These are phyloP conservation scores for Coemansia sp. DNA, from an alignment of 192 early-diverging fungal species.

Conservation along the genomic window DNA sequence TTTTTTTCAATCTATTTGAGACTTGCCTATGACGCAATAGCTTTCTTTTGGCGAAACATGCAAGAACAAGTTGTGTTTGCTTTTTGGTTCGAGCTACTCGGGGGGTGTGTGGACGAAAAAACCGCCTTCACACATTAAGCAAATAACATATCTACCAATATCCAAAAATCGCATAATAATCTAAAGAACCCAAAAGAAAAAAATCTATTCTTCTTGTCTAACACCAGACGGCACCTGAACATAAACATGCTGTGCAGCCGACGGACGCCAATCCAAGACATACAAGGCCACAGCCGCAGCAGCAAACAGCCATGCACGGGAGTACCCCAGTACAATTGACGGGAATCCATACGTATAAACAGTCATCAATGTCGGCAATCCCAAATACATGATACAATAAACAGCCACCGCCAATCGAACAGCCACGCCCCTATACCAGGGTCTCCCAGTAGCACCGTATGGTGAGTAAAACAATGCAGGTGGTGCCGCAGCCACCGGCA, in stretches of 20 bases:
- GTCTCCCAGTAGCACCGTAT: not conserved
- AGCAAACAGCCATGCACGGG: slow-evolving; percentile 42
- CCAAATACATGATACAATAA: slow-evolving; percentile 35
- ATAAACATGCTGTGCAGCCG: not conserved
- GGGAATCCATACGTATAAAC: slow-evolving; percentile 46
- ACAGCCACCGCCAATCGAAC: slow-evolving; percentile 23
- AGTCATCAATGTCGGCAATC: slow-evolving; percentile 34
- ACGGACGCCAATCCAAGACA: slow-evolving; percentile 39
- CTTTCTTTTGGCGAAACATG: too few relatives aligned
- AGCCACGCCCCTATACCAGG: slow-evolving; percentile 32
- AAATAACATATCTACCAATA: too few relatives aligned
- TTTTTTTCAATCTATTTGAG: too few relatives aligned
- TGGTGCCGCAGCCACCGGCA: slow-evolving; percentile 45
- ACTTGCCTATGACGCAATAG: too few relatives aligned
- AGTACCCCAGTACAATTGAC: slow-evolving; percentile 36
- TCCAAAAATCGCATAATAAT: too few relatives aligned
- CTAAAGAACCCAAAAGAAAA: not conserved
- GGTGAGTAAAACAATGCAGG: slow-evolving; percentile 38
- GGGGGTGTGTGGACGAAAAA: too few relatives aligned
- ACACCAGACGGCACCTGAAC: slow-evolving; percentile 1
- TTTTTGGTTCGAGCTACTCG: too few relatives aligned
- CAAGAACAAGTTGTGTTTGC: too few relatives aligned
- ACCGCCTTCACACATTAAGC: too few relatives aligned
- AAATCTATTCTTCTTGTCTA: not conserved
- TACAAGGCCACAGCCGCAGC: slow-evolving; percentile 38